Conservation (phyloP, 2,329 filamentous ascomycete genomes). For the Fusarium udum region DNA sequence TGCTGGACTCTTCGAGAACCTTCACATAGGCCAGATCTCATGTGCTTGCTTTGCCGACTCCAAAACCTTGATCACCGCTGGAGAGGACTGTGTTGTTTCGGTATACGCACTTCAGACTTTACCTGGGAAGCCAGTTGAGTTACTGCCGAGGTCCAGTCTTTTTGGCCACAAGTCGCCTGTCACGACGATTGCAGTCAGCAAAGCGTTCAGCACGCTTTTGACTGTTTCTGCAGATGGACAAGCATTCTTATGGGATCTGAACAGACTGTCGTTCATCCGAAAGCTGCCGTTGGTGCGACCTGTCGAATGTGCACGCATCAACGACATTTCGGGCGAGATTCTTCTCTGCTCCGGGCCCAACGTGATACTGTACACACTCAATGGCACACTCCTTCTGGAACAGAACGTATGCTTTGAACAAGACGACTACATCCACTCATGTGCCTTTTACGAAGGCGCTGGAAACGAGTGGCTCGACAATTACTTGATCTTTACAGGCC, state of each 20-base stretch:
- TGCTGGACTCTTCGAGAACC: constrained; percentile 89
- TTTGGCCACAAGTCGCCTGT: constrained; percentile 92
- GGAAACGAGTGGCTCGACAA: constrained; percentile 93
- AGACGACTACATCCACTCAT: constrained; percentile 82
- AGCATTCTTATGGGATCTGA: constrained; percentile 93
- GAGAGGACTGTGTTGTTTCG: constrained; percentile 89
- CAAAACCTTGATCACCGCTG: constrained; percentile 88
- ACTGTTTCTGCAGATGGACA: constrained; percentile 85
- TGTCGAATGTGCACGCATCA: constrained; percentile 82
- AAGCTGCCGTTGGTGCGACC: constrained; percentile 69
- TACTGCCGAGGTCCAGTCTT: constrained; percentile 80
- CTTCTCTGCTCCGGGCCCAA: constrained; percentile 81
- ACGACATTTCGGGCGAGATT: constrained; percentile 91
- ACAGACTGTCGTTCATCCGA: constrained; percentile 85
- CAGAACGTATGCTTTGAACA: constrained; percentile 77
- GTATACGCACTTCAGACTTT: constrained; percentile 78
- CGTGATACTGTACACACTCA: constrained; percentile 84
- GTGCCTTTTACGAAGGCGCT: constrained; percentile 91
- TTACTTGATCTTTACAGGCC: constrained; percentile 88
- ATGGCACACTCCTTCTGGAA: constrained; percentile 83
- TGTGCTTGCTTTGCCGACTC: constrained; percentile 87
- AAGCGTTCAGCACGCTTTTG: constrained; percentile 87
- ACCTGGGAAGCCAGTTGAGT: constrained; percentile 75
- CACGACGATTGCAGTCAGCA: constrained; percentile 82
- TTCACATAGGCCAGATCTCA: constrained; percentile 91